A percentile compares a stretch with the other conserved stretches of the same genome.
Evolutionary conservation across 1,284 basidiomycete species (phyloP).

Genomic region (Trichosporon sp.): DNA sequence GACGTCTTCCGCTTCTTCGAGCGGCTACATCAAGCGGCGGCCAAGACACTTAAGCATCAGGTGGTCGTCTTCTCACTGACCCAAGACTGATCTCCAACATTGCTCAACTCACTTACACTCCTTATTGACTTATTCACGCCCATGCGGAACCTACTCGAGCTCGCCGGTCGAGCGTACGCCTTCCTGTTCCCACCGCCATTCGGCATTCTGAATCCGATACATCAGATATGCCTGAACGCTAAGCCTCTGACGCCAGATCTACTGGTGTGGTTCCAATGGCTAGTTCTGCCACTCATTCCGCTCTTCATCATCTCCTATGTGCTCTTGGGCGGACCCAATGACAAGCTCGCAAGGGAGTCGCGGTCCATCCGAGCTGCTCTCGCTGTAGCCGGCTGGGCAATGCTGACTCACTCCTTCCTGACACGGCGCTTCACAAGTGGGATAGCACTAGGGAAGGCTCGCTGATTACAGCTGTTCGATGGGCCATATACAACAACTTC

Average conservation of each 20-base stretch:
- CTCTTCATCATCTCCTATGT: background rate
- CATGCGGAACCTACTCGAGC: background rate
- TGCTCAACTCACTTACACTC: background rate
- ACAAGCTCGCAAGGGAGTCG: background rate
- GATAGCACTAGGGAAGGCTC: background rate
- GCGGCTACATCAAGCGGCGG: no score
- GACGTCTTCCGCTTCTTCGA: no score
- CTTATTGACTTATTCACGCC: background rate
- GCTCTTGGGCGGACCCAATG: background rate
- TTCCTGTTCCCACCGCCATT: background rate
- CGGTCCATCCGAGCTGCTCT: background rate
- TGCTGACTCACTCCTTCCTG: background rate
- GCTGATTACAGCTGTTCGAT: background rate
- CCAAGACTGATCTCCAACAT: background rate
- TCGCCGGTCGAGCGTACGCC: background rate
- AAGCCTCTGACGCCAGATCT: background rate
- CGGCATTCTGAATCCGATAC: background rate
- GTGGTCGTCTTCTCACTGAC: background rate
- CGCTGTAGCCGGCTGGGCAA: background rate
- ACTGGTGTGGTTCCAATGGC: background rate
- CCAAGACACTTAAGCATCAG: background rate
- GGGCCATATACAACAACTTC: constrained; percentile 22
- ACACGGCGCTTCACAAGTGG: background rate
- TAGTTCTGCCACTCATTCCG: background rate
- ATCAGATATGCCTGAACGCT: background rate